Base-by-base conservation (phyloP, 257 asterid genomes). In the Thymus mandschuricus region DNA sequence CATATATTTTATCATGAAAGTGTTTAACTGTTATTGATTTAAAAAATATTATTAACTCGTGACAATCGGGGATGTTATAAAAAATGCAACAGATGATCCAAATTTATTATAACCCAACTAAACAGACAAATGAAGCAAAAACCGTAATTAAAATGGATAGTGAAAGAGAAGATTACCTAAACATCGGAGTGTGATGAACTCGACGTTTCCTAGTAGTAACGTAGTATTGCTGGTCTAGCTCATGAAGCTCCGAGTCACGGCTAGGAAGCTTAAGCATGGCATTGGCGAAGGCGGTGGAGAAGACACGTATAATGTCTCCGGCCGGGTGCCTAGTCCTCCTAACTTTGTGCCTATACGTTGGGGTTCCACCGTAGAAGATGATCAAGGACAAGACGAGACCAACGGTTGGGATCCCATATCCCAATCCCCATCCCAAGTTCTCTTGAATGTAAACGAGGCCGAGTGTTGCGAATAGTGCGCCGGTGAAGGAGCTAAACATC, bases 371-470 rank as follows among this genome's bases (percentile, higher is more conserved):
- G 60, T 86, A 92, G 76, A 92, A 92, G 5, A 90, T 68, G 60
- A 85, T 51, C 51, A 92, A 61, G 1, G 97, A 90, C 1, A 85
- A 1, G 10, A 85, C 59, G 11, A 92, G 86, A 5, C 97, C 96
- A 2, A 77, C 75, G 0, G 96, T 85, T 0, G 97, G 97, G 75
- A 92, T 92, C 8, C 90, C 96, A 50, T 92, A 92, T 1, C 96
- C 96, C 75, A 86, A 60, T 31, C 93, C 96, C 97, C 97, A 92
- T 9, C 97, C 90, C 52, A 88, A 49, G 71, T 92, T 92, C 30
- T 92, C 96, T 76, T 92, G 97, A 33, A 92, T 84, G 78, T 92
- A 92, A 8, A 92, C 96, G 21, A 92, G 90, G 54, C 89, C 96
- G 6, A 92, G 73, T 1, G 95, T 89, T 2, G 96, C 97, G 44